Percentiles rank a stretch among this genome's conserved stretches.
Evolutionary conservation across 495 filamentous ascomycete genomes (phyloP).

Genomic region (Hypoxylon subgilvum): DNA sequence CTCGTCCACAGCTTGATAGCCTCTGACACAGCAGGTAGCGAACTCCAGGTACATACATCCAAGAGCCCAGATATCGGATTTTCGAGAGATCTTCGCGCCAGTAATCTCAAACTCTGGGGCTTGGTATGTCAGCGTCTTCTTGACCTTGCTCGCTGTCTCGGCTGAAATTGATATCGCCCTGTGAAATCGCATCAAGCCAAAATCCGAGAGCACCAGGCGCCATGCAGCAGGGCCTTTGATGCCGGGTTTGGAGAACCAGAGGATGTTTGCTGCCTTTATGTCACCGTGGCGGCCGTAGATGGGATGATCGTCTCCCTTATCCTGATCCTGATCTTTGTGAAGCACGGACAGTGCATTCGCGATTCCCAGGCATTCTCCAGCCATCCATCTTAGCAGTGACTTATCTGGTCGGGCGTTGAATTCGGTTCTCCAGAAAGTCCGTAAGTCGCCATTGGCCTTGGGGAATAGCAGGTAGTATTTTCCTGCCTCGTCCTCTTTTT

Average conservation of each 20-base stretch:
- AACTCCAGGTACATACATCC: slow-evolving; percentile 27
- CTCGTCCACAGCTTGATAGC: slow-evolving; percentile 4
- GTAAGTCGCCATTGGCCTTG: slow-evolving; percentile 19
- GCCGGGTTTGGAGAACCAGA: slow-evolving; percentile 20
- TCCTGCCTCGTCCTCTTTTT: not conserved
- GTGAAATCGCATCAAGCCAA: slow-evolving; percentile 20
- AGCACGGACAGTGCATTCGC: slow-evolving; percentile 11
- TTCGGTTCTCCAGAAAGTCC: slow-evolving; percentile 7
- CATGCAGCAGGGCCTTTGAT: not conserved
- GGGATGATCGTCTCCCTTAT: slow-evolving; percentile 8
- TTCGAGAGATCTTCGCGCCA: slow-evolving; percentile 9
- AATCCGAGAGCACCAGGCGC: slow-evolving; percentile 16
- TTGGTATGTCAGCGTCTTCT: slow-evolving; percentile 20
- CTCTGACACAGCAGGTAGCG: slow-evolving; percentile 5
- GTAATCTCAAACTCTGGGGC: slow-evolving; percentile 21
- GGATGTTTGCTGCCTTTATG: slow-evolving; percentile 25
- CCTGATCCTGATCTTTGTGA: slow-evolving; percentile 5
- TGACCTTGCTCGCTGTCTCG: slow-evolving; percentile 10
- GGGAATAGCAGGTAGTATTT: slow-evolving; percentile 23
- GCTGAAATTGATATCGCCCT: slow-evolving; percentile 7
- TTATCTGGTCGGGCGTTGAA: not conserved
- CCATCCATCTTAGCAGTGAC: slow-evolving; percentile 9
- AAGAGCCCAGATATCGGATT: slow-evolving; percentile 28
- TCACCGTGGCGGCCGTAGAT: slow-evolving; percentile 27
- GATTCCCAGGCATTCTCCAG: slow-evolving; percentile 14